Evolutionary conservation across 192 early-diverging fungal genomes (phyloP).

Genomic region (Glomus cerebriforme): DNA sequence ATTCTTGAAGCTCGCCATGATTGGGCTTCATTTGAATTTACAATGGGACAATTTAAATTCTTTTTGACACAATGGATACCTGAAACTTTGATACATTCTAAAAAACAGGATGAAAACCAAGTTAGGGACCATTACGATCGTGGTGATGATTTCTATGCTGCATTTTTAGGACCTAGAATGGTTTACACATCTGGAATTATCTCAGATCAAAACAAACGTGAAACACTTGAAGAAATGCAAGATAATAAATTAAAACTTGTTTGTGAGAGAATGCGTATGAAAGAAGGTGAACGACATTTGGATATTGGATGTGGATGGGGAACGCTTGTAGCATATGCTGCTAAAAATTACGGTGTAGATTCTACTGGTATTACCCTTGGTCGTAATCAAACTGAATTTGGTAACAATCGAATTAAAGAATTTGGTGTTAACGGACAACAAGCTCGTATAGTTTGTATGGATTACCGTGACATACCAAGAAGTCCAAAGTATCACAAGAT

Average conservation of each 20-base stretch:
- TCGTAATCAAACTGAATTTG: constrained; percentile 89
- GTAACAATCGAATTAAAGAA: constrained; percentile 78
- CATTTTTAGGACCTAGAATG: constrained; percentile 93
- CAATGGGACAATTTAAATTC: constrained; percentile 83
- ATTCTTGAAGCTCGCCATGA: constrained; percentile 92
- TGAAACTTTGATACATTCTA: constrained; percentile 94
- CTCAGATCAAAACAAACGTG: constrained; percentile 67
- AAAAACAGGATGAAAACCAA: constrained; percentile 97
- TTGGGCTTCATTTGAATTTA: constrained; percentile 90
- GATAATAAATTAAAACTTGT: constrained; percentile 95
- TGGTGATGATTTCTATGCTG: constrained; percentile 97
- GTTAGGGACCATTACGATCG: constrained; percentile 98
- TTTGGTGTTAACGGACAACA: constrained; percentile 73
- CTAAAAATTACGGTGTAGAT: constrained; percentile 86
- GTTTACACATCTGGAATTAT: constrained; percentile 96
- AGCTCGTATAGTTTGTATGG: constrained; percentile 87
- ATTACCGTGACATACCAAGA: constrained; percentile 96
- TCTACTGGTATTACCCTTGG: constrained; percentile 94
- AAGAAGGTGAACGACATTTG: constrained; percentile 84
- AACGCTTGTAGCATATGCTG: constrained; percentile 84
- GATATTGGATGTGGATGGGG: constrained; percentile 99
- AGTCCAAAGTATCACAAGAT: constrained; percentile 93
- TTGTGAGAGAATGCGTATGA: constrained; percentile 81
- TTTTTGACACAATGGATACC: constrained; percentile 97
- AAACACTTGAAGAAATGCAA: constrained; percentile 93